Evolutionary conservation across 345 rosid species (phyloP).

Genomic region (Balakata baccata): DNA sequence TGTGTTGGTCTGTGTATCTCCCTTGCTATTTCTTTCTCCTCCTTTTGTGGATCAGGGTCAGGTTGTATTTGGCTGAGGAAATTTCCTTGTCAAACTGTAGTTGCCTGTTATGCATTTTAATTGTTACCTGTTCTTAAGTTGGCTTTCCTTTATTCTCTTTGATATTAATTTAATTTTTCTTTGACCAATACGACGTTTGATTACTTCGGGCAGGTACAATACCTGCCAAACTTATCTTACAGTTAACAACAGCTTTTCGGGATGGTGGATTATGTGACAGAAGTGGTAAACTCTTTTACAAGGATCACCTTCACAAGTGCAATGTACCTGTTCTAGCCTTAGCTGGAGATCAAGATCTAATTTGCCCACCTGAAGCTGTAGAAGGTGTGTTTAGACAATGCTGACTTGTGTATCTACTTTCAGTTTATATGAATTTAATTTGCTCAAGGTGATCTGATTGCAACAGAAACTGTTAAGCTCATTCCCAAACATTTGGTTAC

Average conservation of each 20-base stretch:
- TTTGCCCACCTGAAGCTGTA: conserved; percentile 93
- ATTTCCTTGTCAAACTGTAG: conserved; percentile 1
- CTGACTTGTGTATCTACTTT: not conserved
- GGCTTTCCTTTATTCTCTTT: not conserved
- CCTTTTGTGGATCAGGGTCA: not conserved
- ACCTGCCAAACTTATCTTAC: conserved; percentile 83
- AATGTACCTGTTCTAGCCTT: conserved; percentile 76
- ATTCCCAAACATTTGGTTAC: conserved; percentile 53
- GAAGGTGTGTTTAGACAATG: conserved; percentile 46
- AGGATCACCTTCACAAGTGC: conserved; percentile 55
- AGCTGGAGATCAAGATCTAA: conserved; percentile 89
- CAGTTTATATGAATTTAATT: conserved; percentile 5
- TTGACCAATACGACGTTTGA: not conserved
- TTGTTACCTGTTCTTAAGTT: conserved; percentile 7
- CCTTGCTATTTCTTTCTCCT: not conserved
- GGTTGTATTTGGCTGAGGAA: not conserved
- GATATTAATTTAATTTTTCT: not conserved
- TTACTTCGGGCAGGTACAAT: conserved; percentile 61
- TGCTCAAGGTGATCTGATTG: conserved; percentile 17
- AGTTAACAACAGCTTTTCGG: conserved; percentile 86
- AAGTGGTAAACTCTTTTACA: conserved; percentile 69
- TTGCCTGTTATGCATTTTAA: not conserved
- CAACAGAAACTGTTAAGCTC: conserved; percentile 54
- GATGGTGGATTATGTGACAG: conserved; percentile 82
- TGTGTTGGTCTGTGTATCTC: not conserved